Base-by-base conservation (phyloP, 129 eudicot genomes). In the Lactuca sativa region DNA sequence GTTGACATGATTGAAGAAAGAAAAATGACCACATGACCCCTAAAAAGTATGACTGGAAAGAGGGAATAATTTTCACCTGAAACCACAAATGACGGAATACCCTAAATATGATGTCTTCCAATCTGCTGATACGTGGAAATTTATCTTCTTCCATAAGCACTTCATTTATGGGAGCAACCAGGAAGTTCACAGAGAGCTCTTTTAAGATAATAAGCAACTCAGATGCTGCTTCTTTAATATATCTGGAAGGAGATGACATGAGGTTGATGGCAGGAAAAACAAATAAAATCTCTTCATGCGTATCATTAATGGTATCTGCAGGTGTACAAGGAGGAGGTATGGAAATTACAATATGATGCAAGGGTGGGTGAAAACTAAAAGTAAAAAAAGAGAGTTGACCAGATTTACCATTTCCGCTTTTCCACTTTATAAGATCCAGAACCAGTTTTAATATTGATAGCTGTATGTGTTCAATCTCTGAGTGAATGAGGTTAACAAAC, bases 391-490 rank as follows among this genome's bases (percentile, higher is more conserved):
- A 62, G 54, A 71, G 67, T 37, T 54, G 73, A 64, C 51, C 21
- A 66, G 59, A 31, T 78, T 55, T 90, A 95, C 99, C 99, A 53
- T 78, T 77, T 78, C 82, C 82, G 44, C 38, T 69, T 82, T 87
- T 87, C 99, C 99, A 95, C 66, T 80, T 82, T 62, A 95, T 68
- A 47, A 95, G 80, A 63, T 83, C 74, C 33, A 78, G 64, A 25
- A 90, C 77, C 71, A 90, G 56, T 43, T 82, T 85, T 48, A 90
- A 58, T 64, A 83, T 62, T 43, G 79, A 78, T 57, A 79, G 66
- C 65, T 90, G 92, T 78, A 90, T 85, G 67, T 90, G 97, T 69
- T 95, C 99, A 69, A 95, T 70, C 77, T 95, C 89, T 25, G 88
- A 77, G 71, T 87, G 86, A 55, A 80, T 77, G 67, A 95, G 89